Evolutionary conservation across 371 early-diverging fungal species (phyloP).

Genomic region (Syncephalastrum sp.): DNA sequence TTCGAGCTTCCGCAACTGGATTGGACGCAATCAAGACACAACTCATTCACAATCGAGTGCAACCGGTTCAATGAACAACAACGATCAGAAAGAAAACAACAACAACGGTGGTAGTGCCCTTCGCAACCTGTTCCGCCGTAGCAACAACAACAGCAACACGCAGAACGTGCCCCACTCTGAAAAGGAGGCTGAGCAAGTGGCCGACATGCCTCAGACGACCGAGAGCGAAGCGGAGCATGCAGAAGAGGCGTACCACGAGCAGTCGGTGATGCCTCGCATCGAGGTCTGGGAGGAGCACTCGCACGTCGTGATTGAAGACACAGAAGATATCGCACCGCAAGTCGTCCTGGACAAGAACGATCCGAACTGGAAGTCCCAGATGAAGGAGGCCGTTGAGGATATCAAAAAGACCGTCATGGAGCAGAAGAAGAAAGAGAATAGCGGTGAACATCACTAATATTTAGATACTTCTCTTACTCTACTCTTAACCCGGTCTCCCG

Average conservation of each 20-base stretch:
- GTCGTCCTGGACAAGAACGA: conserved; percentile 30
- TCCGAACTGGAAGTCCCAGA: conserved; percentile 24
- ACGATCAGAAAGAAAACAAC: background rate
- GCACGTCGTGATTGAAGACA: conserved; percentile 37
- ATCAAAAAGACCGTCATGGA: too few species aligned
- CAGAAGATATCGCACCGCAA: conserved; percentile 18
- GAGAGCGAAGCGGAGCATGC: conserved; percentile 2
- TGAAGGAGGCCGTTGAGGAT: conserved; percentile 22
- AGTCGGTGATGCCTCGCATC: conserved; percentile 16
- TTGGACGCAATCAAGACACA: conserved; percentile 14
- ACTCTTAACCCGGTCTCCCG: background rate
- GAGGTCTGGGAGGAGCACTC: conserved; percentile 42
- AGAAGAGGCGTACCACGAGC: conserved; percentile 8
- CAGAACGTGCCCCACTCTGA: conserved; percentile 9
- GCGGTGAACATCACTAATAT: background rate
- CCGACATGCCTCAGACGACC: conserved; percentile 1
- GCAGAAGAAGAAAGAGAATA: conserved; percentile 6
- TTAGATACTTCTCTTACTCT: background rate
- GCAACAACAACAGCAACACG: conserved; percentile 8
- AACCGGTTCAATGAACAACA: too few species aligned
- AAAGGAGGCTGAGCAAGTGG: conserved; percentile 12
- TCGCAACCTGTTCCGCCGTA: conserved; percentile 32
- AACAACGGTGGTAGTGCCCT: conserved; percentile 17
- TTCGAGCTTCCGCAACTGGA: conserved; percentile 32
- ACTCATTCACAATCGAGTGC: too few species aligned